A percentile compares a stretch with the other conserved stretches of the same genome.
These are phyloP conservation scores for Rubia balearica DNA, from an alignment of 305 asterid species.

Conservation along the genomic window DNA sequence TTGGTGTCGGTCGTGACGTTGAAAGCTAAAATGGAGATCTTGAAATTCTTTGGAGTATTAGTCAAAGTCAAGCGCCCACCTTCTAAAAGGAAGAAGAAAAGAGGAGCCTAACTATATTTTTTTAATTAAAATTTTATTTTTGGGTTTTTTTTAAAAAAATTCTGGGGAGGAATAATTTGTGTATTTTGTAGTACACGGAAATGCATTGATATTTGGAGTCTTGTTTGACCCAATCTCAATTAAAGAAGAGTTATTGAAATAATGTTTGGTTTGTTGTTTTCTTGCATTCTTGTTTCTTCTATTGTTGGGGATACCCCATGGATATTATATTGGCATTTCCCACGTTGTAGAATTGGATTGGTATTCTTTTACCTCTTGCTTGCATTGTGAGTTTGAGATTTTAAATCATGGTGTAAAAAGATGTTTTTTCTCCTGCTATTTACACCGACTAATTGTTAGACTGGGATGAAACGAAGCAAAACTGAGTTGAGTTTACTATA, in stretches of 20 bases:
- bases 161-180: neutral
- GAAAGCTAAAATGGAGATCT: conserved; percentile 13
- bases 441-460: too few relatives aligned
- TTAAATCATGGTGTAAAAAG: too few relatives aligned
- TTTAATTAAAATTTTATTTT: neutral
- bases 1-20: conserved; percentile 28
- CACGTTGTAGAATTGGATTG: neutral
- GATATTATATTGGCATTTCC: neutral
- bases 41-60: conserved; percentile 20
- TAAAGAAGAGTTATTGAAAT: neutral
- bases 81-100: conserved; percentile 20
- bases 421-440: too few relatives aligned
- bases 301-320: neutral
- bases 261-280: neutral
- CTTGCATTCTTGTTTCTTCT: neutral
- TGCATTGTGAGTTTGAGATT: too few relatives aligned
- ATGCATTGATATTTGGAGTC: conserved; percentile 8
- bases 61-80: conserved; percentile 84
- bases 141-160: too few relatives aligned
- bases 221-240: conserved; percentile 10
- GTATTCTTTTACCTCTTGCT: too few relatives aligned
- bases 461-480: too few relatives aligned
- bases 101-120: neutral
- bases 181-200: neutral
- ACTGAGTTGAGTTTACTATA: too few relatives aligned